Evolutionary conservation across 1,284 basidiomycete species (phyloP).

Genomic region (Puccinia triticina): DNA sequence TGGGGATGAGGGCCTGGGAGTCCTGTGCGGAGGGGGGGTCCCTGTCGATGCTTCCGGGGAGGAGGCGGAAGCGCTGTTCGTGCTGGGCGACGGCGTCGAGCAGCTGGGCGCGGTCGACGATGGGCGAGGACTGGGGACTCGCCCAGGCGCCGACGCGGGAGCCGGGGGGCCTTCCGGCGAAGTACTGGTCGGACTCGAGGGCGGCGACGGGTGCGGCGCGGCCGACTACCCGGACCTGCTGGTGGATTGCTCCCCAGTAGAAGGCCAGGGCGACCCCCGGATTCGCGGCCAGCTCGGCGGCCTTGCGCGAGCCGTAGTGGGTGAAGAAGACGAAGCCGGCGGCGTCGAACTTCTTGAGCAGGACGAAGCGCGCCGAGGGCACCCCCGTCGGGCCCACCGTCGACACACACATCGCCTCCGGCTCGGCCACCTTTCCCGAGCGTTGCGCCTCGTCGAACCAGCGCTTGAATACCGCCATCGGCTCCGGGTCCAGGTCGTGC

Average conservation of each 20-base stretch:
- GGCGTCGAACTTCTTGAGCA: conserved; percentile 25
- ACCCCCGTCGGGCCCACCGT: conserved; percentile 71
- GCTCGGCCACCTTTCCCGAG: conserved; percentile 64
- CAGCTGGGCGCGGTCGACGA: conserved; percentile 71
- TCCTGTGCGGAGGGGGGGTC: conserved; percentile 57
- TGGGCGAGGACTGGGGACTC: conserved; percentile 78
- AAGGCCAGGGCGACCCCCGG: conserved; percentile 76
- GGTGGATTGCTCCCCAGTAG: conserved; percentile 85
- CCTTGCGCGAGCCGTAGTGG: conserved; percentile 60
- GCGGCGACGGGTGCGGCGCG: conserved; percentile 73
- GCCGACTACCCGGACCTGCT: conserved; percentile 83
- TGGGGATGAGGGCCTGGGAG: conserved; percentile 65
- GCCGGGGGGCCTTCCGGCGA: conserved; percentile 77
- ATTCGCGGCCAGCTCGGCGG: conserved; percentile 56
- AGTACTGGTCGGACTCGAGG: conserved; percentile 81
- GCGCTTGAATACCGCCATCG: conserved; percentile 14
- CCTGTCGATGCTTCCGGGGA: conserved; percentile 56
- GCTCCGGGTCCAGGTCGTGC: conserved; percentile 9
- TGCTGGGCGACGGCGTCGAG: conserved; percentile 68
- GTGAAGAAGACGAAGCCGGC: conserved; percentile 58
- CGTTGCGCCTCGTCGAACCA: conserved; percentile 25
- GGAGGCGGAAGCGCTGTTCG: conserved; percentile 68
- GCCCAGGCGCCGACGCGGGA: conserved; percentile 90
- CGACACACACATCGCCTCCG: conserved; percentile 83
- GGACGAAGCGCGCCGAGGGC: conserved; percentile 65